A percentile compares a stretch with the other conserved stretches of the same genome.
Conservation (phyloP, 208 protist genomes). For the Acanthamoeba rhysodes region DNA sequence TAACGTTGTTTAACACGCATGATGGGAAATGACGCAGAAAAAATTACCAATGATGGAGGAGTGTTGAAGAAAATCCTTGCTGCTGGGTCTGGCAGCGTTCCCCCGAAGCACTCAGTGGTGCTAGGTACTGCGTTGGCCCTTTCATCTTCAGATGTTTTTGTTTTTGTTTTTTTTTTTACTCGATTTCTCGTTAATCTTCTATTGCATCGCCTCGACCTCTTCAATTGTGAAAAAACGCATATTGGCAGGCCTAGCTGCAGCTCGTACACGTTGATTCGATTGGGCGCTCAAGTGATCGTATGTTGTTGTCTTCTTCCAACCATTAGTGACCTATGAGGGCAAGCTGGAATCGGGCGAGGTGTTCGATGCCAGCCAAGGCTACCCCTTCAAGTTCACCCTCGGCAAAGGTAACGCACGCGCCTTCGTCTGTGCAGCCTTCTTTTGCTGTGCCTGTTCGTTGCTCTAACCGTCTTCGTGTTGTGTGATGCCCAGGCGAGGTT, state of each 20-base stretch:
- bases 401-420: constrained; percentile 54
- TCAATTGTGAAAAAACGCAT: too few relatives aligned
- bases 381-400: constrained; percentile 58
- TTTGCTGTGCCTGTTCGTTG: not conserved
- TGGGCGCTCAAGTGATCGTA: not conserved
- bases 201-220: not conserved
- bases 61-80: constrained; percentile 77
- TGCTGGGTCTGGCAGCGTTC: constrained; percentile 51
- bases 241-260: not conserved
- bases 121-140: not conserved
- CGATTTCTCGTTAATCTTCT: not conserved
- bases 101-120: constrained; percentile 1
- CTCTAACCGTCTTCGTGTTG: not conserved
- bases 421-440: constrained; percentile 68
- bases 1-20: not conserved
- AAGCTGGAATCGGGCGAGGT: constrained; percentile 87
- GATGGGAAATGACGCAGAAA: not conserved
- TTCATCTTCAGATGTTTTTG: not conserved
- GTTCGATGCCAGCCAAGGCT: constrained; percentile 87
- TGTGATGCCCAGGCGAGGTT: constrained; percentile 79
- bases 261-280: not conserved
- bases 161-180: not conserved
- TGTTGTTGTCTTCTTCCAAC: not conserved
- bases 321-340: constrained; percentile 88
- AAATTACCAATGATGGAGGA: constrained; percentile 79